These are phyloP conservation scores for Heliamphora pulchella DNA, from an alignment of 179 eudicot genomes.

Conservation along the genomic window DNA sequence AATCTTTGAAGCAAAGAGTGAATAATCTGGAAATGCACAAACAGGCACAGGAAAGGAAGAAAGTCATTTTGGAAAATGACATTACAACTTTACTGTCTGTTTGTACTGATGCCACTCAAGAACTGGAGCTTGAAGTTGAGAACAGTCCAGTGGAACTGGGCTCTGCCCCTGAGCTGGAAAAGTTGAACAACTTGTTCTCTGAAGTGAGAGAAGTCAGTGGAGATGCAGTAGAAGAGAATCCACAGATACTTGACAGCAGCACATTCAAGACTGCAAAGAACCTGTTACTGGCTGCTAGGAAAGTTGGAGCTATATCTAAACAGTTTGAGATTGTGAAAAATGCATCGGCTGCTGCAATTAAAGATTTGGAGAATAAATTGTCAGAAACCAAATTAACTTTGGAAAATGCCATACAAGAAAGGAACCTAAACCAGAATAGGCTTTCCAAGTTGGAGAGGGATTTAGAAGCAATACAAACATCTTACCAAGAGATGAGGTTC, in stretches of 20 bases:
- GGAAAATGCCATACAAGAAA: constrained; percentile 46
- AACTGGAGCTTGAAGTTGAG: constrained; percentile 34
- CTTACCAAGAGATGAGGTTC: constrained; percentile 43
- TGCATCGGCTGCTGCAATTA: constrained; percentile 26
- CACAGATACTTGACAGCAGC: constrained; percentile 20
- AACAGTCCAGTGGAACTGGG: constrained; percentile 23
- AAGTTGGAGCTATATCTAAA: constrained; percentile 36
- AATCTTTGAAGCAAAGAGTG: constrained; percentile 37
- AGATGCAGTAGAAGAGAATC: constrained; percentile 21
- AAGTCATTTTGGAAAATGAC: constrained; percentile 42
- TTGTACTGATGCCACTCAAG: constrained; percentile 49
- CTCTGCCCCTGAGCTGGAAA: constrained; percentile 29
- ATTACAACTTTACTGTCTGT: constrained; percentile 46
- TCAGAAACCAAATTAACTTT: constrained; percentile 32
- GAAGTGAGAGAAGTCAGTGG: constrained; percentile 19
- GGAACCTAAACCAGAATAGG: constrained; percentile 35
- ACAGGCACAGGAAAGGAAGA: constrained; percentile 33
- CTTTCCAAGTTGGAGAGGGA: constrained; percentile 58
- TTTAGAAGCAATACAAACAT: constrained; percentile 38
- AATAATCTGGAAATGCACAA: constrained; percentile 42
- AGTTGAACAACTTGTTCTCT: constrained; percentile 13
- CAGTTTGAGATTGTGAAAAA: constrained; percentile 36
- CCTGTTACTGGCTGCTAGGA: constrained; percentile 44
- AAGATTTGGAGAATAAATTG: constrained; percentile 45
- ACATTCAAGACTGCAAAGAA: constrained; percentile 31